Base-by-base conservation (phyloP, 352 stramenopile genomes). In the Pythium aristosporum region DNA sequence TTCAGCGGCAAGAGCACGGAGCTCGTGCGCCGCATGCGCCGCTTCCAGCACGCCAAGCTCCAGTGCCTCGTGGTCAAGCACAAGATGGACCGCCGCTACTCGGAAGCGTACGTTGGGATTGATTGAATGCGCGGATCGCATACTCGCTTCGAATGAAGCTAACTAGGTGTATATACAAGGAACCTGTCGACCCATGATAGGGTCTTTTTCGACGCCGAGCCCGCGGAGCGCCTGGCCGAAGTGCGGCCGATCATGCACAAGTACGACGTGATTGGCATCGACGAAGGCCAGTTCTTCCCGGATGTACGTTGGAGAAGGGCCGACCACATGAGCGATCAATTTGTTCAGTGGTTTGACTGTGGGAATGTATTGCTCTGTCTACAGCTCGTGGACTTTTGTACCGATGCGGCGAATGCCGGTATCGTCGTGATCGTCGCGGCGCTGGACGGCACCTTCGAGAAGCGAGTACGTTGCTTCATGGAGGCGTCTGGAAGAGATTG, bases 1-100 rank as follows among this genome's bases (percentile, higher is more conserved):
- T 95, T 94, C 69, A 94, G 84, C 61, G 87, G 87, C 68, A 95
- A 95, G 68, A 92, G 79, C 66, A 95, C 85, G 44, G 87, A 95
- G 67, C 83, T 95, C 65, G 86, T 95, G 58, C 85, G 87, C 42
- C 82, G 87, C 57, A 85, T 92, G 54, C 83, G 84, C 36, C 79
- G 87, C 47, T 92, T 89, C 71, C 77, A 88, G 58, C 83, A 94
- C 69, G 81, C 85, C 52, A 86, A 88, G 63, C 78, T 91, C 49
- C 64, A 85, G 63, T 92, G 82, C 53, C 77, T 95, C 46, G 79
- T 95, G 39, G 72, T 95, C 68, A 93, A 93, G 57, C 91, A 85
- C 65, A 82, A 80, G 68, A 85, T 90, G 58, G 86, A 94, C 65
- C 80, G 69, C 21, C 81, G 84, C 63, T 91, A 94, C 70, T 89